Percentiles rank a stretch among this genome's conserved stretches.
phyloP scores from a whole-genome alignment of 1,284 basidiomycete genomes.

The Tilletia horrida region DNA sequence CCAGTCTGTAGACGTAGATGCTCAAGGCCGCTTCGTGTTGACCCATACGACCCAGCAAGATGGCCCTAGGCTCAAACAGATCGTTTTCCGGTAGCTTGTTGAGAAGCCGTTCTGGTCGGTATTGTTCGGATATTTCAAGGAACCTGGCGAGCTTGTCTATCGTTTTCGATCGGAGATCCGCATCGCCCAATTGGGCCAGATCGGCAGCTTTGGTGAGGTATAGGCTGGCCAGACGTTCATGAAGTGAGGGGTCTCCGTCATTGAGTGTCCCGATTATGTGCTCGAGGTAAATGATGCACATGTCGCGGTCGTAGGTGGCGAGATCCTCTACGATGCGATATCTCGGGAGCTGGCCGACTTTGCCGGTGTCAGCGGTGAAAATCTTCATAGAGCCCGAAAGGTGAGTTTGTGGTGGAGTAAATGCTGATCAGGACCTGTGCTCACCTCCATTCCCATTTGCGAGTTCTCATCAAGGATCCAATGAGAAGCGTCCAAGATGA shows the following conservation, averaged over 20 bases:
- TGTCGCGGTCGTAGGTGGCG: conserved; percentile 64
- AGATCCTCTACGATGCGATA: conserved; percentile 59
- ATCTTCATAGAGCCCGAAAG: conserved; percentile 61
- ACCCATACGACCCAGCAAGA: conserved; percentile 81
- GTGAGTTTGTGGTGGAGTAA: not conserved
- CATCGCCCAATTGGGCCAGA: conserved; percentile 61
- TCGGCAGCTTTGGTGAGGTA: conserved; percentile 66
- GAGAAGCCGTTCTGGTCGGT: conserved; percentile 75
- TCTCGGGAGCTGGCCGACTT: conserved; percentile 66
- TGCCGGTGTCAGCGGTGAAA: conserved; percentile 76
- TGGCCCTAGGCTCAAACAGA: conserved; percentile 71
- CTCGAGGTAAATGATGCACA: conserved; percentile 77
- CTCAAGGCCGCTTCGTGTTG: conserved; percentile 88
- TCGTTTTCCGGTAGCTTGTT: conserved; percentile 69
- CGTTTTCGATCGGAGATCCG: conserved; percentile 55
- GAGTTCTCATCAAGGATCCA: conserved; percentile 79
- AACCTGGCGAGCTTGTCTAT: conserved; percentile 74
- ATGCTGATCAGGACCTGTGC: not conserved
- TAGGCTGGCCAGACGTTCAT: conserved; percentile 81
- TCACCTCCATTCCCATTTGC: conserved; percentile 72
- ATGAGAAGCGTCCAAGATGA: conserved; percentile 59
- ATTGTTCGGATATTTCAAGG: conserved; percentile 69
- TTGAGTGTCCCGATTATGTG: conserved; percentile 72
- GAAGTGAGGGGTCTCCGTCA: conserved; percentile 69
- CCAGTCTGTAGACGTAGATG: conserved; percentile 81